Conservation (phyloP, 306 rosid species). For the Hippophae rhamnoides region DNA sequence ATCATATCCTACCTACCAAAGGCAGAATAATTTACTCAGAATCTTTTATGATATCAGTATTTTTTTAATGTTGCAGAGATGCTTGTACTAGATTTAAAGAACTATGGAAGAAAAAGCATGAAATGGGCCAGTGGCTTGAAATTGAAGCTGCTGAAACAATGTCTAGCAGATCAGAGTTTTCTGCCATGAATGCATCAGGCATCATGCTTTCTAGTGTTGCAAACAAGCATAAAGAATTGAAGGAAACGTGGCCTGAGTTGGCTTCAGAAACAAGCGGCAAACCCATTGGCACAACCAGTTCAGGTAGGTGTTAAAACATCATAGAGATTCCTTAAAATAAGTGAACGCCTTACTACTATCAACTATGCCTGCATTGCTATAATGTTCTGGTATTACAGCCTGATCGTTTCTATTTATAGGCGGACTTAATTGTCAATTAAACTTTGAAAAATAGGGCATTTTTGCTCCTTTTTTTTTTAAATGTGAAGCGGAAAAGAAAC, state of each 20-base stretch:
- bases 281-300: conserved; percentile 18
- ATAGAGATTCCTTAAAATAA: conserved; percentile 4
- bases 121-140: conserved; percentile 96
- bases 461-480: no score
- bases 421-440: no score
- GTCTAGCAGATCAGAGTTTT: conserved; percentile 48
- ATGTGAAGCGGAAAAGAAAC: no score
- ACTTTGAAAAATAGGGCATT: no score
- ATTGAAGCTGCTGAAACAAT: conserved; percentile 78
- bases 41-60: conserved; percentile 12
- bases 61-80: conserved; percentile 44
- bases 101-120: conserved; percentile 93
- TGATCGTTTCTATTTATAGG: no score
- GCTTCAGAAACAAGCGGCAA: conserved; percentile 45
- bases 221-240: conserved; percentile 1
- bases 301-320: conserved; percentile 36
- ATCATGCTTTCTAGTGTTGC: conserved; percentile 52
- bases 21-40: conserved; percentile 9
- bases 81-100: conserved; percentile 71
- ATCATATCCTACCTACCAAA: conserved; percentile 13
- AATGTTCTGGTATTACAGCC: background rate
- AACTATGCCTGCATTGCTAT: conserved; percentile 2
- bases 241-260: conserved; percentile 31
- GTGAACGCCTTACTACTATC: background rate
- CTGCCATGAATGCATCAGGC: conserved; percentile 58